Evolutionary conservation across 441 rosid species (phyloP).

Genomic region (Adansonia grandidieri): DNA sequence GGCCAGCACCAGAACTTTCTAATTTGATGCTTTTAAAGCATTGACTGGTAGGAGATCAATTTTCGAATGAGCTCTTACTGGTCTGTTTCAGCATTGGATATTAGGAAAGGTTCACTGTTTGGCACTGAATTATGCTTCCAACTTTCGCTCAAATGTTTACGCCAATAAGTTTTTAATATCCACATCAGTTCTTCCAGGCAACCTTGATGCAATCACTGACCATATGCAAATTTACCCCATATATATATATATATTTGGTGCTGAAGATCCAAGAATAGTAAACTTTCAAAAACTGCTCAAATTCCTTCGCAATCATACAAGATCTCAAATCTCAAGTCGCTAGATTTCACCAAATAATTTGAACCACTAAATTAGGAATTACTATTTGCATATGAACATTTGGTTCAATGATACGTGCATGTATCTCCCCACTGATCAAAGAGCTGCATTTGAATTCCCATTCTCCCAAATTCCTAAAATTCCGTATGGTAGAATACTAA

Average conservation of each 20-base stretch:
- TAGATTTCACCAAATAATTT: too few species aligned
- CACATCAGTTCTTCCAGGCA: conserved; percentile 17
- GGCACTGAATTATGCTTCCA: not conserved
- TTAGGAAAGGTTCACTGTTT: not conserved
- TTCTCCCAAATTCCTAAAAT: too few species aligned
- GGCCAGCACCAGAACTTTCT: not conserved
- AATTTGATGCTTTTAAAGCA: conserved; percentile 14
- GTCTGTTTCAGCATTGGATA: not conserved
- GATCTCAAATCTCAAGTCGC: too few species aligned
- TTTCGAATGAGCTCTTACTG: not conserved
- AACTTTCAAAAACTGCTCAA: not conserved
- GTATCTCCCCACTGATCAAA: too few species aligned
- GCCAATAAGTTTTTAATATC: conserved; percentile 18
- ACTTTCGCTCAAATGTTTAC: not conserved
- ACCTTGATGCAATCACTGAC: conserved; percentile 14
- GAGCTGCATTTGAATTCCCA: too few species aligned
- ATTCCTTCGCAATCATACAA: too few species aligned
- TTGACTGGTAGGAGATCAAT: not conserved
- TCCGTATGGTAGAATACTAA: too few species aligned
- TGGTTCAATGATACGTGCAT: too few species aligned
- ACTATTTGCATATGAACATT: too few species aligned
- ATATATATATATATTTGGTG: too few species aligned
- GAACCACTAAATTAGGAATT: too few species aligned
- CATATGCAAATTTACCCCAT: not conserved
- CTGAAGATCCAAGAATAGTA: too few species aligned